Evolutionary conservation across 768 basidiomycete species (phyloP).

Genomic region (Panus rudis): DNA sequence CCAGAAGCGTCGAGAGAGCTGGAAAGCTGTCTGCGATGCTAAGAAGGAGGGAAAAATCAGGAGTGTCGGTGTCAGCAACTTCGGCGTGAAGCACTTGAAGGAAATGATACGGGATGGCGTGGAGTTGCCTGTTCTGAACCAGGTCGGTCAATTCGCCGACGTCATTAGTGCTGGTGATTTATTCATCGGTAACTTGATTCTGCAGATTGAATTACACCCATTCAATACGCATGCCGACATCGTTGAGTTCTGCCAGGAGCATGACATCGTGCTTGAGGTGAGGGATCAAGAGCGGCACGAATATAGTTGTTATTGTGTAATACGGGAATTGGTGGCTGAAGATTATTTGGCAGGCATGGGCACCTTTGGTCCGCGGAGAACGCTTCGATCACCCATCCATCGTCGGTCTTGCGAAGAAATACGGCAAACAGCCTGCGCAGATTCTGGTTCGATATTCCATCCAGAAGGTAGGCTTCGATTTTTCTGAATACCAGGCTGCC

Average conservation of each 20-base stretch:
- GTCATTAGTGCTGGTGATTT: not conserved
- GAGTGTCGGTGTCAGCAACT: constrained; percentile 61
- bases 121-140: constrained; percentile 53
- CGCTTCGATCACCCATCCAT: constrained; percentile 56
- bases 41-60: constrained; percentile 51
- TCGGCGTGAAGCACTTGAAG: constrained; percentile 52
- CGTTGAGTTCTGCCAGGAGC: constrained; percentile 48
- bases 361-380: constrained; percentile 58
- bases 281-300: constrained; percentile 12
- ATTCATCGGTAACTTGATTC: not conserved
- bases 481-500: too few relatives aligned
- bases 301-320: not conserved
- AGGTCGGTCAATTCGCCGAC: constrained; percentile 30
- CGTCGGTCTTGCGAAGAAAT: constrained; percentile 40
- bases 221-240: constrained; percentile 64
- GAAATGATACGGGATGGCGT: constrained; percentile 41
- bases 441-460: constrained; percentile 68
- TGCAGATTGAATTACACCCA: constrained; percentile 52
- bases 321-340: too few relatives aligned
- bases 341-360: constrained; percentile 51
- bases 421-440: constrained; percentile 49
- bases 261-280: constrained; percentile 59
- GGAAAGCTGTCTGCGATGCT: constrained; percentile 60
- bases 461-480: constrained; percentile 57
- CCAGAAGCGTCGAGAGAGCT: constrained; percentile 48